Conservation (phyloP, 192 early-diverging fungal species). For the Funneliformis geosporum region DNA sequence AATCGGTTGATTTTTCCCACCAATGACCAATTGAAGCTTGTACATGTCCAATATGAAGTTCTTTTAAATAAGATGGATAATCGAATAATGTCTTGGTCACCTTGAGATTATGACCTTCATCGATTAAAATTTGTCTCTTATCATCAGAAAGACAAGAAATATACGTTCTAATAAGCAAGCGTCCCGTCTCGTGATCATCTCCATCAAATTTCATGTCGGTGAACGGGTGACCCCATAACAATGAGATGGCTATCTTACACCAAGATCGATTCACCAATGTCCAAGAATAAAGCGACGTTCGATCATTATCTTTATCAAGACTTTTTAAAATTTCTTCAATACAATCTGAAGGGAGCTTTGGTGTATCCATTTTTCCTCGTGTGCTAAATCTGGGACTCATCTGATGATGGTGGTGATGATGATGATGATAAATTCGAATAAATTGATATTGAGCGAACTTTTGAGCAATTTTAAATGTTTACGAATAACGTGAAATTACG, state of each 20-base stretch:
- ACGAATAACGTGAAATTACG: too few species aligned
- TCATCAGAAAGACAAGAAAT: slow-evolving; percentile 6
- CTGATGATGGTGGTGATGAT: too few species aligned
- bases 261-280: slow-evolving; percentile 1
- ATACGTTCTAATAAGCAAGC: slow-evolving; percentile 7
- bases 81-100: neutral
- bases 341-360: slow-evolving; percentile 14
- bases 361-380: neutral
- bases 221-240: slow-evolving; percentile 19
- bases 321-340: slow-evolving; percentile 26
- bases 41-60: slow-evolving; percentile 3
- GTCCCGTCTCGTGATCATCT: neutral
- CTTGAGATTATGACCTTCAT: neutral
- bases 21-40: neutral
- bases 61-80: slow-evolving; percentile 19
- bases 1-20: neutral
- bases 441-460: too few species aligned
- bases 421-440: too few species aligned
- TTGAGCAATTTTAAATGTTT: too few species aligned
- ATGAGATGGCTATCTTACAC: neutral
- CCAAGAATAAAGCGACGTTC: neutral
- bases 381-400: neutral
- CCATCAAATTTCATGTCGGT: neutral
- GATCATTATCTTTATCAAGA: neutral
- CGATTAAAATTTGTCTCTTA: neutral